These are phyloP conservation scores for Sparassis latifolia DNA, from an alignment of 1,284 basidiomycete species.

Conservation along the genomic window DNA sequence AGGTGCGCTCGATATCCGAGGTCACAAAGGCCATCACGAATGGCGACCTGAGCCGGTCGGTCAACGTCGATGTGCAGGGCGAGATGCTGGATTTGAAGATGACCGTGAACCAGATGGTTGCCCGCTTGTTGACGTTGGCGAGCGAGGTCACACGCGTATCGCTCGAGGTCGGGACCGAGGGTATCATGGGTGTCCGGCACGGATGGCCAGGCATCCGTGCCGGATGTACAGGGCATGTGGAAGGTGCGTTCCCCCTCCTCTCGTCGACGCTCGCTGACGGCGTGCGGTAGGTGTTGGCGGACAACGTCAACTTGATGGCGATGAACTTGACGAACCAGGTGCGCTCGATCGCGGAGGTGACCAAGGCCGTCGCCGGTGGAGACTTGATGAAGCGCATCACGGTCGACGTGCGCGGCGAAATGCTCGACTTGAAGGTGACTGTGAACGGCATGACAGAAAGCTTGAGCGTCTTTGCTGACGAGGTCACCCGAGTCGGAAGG, in stretches of 20 bases:
- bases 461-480: conserved; percentile 43
- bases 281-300: not conserved
- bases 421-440: conserved; percentile 73
- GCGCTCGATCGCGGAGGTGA: conserved; percentile 29
- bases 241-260: not conserved
- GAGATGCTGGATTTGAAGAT: not conserved
- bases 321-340: not conserved
- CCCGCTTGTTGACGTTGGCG: not conserved
- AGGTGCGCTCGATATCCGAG: not conserved
- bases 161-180: not conserved
- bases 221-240: not conserved
- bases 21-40: not conserved
- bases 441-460: conserved; percentile 86
- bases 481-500: not conserved
- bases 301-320: not conserved
- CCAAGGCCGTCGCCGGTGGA: conserved; percentile 34
- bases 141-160: not conserved
- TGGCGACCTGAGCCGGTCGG: not conserved
- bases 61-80: not conserved
- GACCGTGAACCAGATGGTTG: not conserved
- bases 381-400: conserved; percentile 83
- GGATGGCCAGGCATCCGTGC: not conserved
- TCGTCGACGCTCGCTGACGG: not conserved
- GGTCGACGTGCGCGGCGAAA: conserved; percentile 84
- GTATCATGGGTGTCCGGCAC: not conserved